Evolutionary conservation across 352 stramenopile species (phyloP).

Genomic region (Phytopythium mirpurense): DNA sequence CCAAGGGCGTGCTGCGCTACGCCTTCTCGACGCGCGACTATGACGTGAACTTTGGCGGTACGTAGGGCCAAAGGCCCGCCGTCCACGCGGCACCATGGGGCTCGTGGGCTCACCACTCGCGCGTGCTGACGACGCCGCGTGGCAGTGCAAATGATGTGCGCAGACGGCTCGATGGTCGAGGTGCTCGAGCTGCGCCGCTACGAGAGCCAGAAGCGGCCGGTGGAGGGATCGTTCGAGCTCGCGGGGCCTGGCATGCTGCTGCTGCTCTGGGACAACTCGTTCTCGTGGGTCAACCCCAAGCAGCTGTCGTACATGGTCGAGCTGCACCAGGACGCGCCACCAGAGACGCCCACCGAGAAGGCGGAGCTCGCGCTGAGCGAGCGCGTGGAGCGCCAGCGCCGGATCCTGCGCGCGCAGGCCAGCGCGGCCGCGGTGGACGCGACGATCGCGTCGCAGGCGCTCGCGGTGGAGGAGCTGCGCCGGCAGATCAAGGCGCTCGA

Average conservation of each 20-base stretch:
- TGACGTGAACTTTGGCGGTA: slow-evolving; percentile 59
- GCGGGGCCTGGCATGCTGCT: slow-evolving; percentile 51
- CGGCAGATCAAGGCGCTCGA: slow-evolving; percentile 61
- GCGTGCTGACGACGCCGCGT: background rate
- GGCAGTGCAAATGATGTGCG: slow-evolving; percentile 57
- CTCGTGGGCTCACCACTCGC: no score
- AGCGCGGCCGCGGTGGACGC: slow-evolving; percentile 36
- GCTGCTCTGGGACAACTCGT: slow-evolving; percentile 79
- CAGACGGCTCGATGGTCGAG: slow-evolving; percentile 46
- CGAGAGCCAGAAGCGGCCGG: slow-evolving; percentile 52
- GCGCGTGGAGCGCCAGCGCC: slow-evolving; percentile 37
- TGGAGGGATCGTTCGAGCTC: slow-evolving; percentile 39
- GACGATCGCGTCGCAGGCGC: slow-evolving; percentile 35
- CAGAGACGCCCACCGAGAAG: slow-evolving; percentile 31
- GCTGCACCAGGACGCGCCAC: slow-evolving; percentile 50
- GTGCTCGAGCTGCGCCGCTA: slow-evolving; percentile 50
- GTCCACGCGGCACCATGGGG: no score
- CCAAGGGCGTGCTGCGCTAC: slow-evolving; percentile 50
- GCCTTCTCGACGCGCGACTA: slow-evolving; percentile 68
- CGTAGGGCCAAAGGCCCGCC: no score
- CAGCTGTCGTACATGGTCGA: slow-evolving; percentile 71
- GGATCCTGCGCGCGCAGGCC: slow-evolving; percentile 26
- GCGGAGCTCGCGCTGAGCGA: slow-evolving; percentile 40
- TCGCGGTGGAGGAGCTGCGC: slow-evolving; percentile 40
- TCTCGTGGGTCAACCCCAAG: slow-evolving; percentile 78